These are phyloP conservation scores for Boletellus dicymbophilus DNA, from an alignment of 1,284 basidiomycete species.

Conservation along the genomic window DNA sequence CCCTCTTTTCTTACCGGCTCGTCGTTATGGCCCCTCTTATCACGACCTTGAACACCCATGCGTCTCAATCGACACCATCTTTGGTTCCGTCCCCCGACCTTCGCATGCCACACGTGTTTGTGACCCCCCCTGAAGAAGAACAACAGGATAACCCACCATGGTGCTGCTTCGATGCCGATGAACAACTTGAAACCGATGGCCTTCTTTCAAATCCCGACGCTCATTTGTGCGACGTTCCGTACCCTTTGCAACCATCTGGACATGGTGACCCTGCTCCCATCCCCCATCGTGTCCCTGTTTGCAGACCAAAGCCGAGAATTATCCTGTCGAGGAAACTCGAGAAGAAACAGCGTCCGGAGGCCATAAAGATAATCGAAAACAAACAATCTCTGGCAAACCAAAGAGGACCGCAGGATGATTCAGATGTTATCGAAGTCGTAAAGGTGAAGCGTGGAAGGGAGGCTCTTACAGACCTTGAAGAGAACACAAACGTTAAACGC, in stretches of 20 bases:
- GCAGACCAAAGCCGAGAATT: slow-evolving; percentile 19
- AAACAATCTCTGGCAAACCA: slow-evolving; percentile 23
- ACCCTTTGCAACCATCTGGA: slow-evolving; percentile 28
- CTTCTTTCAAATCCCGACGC: slow-evolving; percentile 40
- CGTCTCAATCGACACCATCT: slow-evolving; percentile 15
- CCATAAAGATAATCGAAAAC: slow-evolving; percentile 25
- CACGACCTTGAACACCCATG: slow-evolving; percentile 6
- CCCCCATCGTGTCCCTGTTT: slow-evolving; percentile 20
- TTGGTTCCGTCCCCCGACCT: slow-evolving; percentile 18
- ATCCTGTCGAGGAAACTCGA: slow-evolving; percentile 33
- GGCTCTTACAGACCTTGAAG: slow-evolving; percentile 25
- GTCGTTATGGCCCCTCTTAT: slow-evolving; percentile 18
- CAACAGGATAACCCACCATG: slow-evolving; percentile 53
- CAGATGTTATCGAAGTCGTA: slow-evolving; percentile 67
- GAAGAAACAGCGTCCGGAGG: slow-evolving; percentile 33
- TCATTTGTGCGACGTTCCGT: slow-evolving; percentile 43
- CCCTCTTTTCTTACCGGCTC: slow-evolving; percentile 14
- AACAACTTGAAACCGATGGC: slow-evolving; percentile 26
- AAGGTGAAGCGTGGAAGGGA: slow-evolving; percentile 55
- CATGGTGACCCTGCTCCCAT: slow-evolving; percentile 14
- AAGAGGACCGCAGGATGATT: slow-evolving; percentile 31
- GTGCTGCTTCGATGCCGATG: slow-evolving; percentile 65
- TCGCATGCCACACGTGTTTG: slow-evolving; percentile 63
- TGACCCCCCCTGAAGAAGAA: slow-evolving; percentile 74
- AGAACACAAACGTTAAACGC: slow-evolving; percentile 39